Evolutionary conservation across 495 filamentous ascomycete genomes (phyloP).

Genomic region (Aspergillus steynii): DNA sequence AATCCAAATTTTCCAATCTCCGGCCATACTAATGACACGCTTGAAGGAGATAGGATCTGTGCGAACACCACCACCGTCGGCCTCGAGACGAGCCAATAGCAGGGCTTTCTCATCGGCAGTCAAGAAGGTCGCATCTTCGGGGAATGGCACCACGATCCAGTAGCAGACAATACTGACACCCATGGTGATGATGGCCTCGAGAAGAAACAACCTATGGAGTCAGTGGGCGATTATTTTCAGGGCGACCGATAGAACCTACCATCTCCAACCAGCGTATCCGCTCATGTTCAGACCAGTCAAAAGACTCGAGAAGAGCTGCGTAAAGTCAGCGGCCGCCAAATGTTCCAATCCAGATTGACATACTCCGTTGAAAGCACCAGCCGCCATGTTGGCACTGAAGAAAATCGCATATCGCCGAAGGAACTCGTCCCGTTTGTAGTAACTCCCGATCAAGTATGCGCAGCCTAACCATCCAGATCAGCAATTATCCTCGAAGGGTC

Average conservation of each 20-base stretch:
- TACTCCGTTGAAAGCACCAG: slow-evolving; percentile 57
- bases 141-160: slow-evolving; percentile 56
- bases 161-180: slow-evolving; percentile 40
- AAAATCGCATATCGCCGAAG: slow-evolving; percentile 56
- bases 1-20: slow-evolving; percentile 54
- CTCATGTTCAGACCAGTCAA: slow-evolving; percentile 51
- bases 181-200: slow-evolving; percentile 50
- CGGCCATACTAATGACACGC: slow-evolving; percentile 36
- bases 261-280: slow-evolving; percentile 32
- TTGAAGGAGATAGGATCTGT: slow-evolving; percentile 41
- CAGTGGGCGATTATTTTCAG: slow-evolving; percentile 4
- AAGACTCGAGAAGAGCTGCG: slow-evolving; percentile 49
- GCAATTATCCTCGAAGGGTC: background rate
- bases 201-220: slow-evolving; percentile 24
- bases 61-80: slow-evolving; percentile 36
- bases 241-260: slow-evolving; percentile 17
- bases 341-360: background rate
- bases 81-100: slow-evolving; percentile 42
- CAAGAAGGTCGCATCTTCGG: slow-evolving; percentile 49
- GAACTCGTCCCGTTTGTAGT: slow-evolving; percentile 60
- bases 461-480: slow-evolving; percentile 16
- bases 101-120: slow-evolving; percentile 41
- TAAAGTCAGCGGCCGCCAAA: slow-evolving; percentile 11
- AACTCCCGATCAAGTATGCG: slow-evolving; percentile 53
- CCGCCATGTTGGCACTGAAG: slow-evolving; percentile 54